These are phyloP conservation scores for Xerocomellus chrysenteron DNA, from an alignment of 768 basidiomycete species.

Conservation along the genomic window DNA sequence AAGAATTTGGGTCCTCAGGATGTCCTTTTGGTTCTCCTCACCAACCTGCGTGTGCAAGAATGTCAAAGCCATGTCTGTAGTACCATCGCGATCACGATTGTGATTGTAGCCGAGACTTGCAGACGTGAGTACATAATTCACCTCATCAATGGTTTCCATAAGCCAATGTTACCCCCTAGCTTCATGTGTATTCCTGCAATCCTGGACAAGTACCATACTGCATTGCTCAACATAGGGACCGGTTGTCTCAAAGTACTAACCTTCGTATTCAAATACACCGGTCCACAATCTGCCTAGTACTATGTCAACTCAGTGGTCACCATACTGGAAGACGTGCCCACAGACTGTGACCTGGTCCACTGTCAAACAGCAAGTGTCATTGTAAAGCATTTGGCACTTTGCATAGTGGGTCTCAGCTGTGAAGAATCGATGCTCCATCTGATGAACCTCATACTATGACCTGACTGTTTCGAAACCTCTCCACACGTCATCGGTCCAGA, in stretches of 20 bases:
- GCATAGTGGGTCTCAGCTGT: conserved; percentile 94
- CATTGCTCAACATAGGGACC: conserved; percentile 88
- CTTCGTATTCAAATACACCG: conserved; percentile 99
- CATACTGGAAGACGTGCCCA: conserved; percentile 96
- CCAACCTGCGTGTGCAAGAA: conserved; percentile 96
- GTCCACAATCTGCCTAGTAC: conserved; percentile 85
- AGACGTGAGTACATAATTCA: conserved; percentile 52
- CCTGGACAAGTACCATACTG: conserved; percentile 96
- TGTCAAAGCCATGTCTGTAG: conserved; percentile 98
- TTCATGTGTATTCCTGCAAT: conserved; percentile 98
- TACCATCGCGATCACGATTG: conserved; percentile 96
- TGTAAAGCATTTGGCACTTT: conserved; percentile 96
- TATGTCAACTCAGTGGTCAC: conserved; percentile 97
- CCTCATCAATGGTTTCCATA: background rate
- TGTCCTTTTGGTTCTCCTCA: conserved; percentile 91
- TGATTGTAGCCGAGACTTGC: conserved; percentile 92
- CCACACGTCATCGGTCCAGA: conserved; percentile 98
- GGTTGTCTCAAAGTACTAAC: conserved; percentile 98
- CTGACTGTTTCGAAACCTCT: conserved; percentile 97
- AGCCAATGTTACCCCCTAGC: conserved; percentile 41
- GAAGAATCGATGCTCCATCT: conserved; percentile 98
- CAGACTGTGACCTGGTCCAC: conserved; percentile 97
- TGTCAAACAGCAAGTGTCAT: conserved; percentile 98
- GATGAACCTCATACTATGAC: conserved; percentile 94
- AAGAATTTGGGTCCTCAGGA: conserved; percentile 99